Conservation (phyloP, 306 rosid genomes). For the Gastrolobium villosum region DNA sequence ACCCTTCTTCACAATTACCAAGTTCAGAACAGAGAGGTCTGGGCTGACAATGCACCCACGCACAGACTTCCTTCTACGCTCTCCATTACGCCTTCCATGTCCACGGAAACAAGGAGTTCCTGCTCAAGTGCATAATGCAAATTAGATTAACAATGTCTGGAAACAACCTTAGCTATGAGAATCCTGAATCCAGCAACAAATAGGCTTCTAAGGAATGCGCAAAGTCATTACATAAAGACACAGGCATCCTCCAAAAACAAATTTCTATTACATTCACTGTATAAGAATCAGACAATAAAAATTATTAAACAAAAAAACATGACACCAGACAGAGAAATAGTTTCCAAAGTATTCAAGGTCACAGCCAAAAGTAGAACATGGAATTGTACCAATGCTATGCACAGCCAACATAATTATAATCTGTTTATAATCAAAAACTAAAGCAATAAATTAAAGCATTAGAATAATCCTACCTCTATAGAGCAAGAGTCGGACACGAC, state of each 20-base stretch:
- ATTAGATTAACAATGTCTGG: background rate
- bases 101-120: constrained; percentile 60
- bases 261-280: background rate
- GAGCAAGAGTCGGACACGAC: constrained; percentile 54
- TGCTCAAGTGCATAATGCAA: constrained; percentile 4
- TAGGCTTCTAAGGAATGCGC: background rate
- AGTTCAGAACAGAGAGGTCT: constrained; percentile 56
- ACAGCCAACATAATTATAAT: background rate
- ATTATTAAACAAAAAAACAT: background rate
- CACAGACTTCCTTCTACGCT: constrained; percentile 56
- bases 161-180: background rate
- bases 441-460: background rate
- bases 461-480: constrained; percentile 41
- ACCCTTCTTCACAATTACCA: constrained; percentile 58
- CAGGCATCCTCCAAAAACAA: background rate
- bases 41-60: constrained; percentile 60
- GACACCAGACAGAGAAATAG: background rate
- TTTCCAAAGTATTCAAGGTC: background rate
- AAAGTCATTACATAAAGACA: background rate
- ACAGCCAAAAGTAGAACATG: background rate
- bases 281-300: background rate
- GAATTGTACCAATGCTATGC: background rate
- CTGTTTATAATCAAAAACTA: background rate
- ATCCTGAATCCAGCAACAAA: background rate
- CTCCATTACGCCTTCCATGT: constrained; percentile 57